A percentile compares a stretch with the other conserved stretches of the same genome.
Conservation (phyloP, 805 yeast species). For the Tetrapisispora pingtungensis region DNA sequence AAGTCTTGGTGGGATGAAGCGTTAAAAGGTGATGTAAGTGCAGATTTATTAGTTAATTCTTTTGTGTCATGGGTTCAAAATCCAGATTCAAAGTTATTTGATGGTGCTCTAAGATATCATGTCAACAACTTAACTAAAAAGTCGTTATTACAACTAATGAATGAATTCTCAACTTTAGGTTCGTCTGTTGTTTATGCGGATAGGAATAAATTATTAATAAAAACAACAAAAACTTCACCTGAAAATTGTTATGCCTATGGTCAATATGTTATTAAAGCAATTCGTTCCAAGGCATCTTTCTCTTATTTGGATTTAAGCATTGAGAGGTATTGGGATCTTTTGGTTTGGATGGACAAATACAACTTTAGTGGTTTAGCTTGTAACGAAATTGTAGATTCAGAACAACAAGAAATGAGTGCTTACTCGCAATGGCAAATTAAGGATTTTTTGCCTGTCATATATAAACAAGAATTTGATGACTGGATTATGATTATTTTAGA, state of each 20-base stretch:
- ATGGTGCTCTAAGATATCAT: constrained; percentile 72
- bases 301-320: constrained; percentile 69
- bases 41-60: constrained; percentile 73
- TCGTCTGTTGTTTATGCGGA: constrained; percentile 71
- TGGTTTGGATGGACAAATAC: constrained; percentile 89
- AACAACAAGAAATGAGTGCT: constrained; percentile 31
- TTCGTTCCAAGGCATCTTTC: constrained; percentile 73
- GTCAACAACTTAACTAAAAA: constrained; percentile 79
- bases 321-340: constrained; percentile 78
- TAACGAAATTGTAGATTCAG: constrained; percentile 29
- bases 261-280: constrained; percentile 67
- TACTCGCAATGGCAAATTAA: constrained; percentile 73
- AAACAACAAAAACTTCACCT: constrained; percentile 66
- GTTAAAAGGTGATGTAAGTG: constrained; percentile 49
- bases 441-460: constrained; percentile 59
- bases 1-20: constrained; percentile 95
- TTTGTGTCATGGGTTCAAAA: constrained; percentile 82
- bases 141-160: constrained; percentile 63
- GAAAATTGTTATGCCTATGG: constrained; percentile 88
- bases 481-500: constrained; percentile 77
- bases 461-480: constrained; percentile 76
- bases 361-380: constrained; percentile 71
- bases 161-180: constrained; percentile 74
- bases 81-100: constrained; percentile 62
- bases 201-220: constrained; percentile 60